Base-by-base conservation (phyloP, 192 early-diverging fungal species). In the Backusella macrospora region DNA sequence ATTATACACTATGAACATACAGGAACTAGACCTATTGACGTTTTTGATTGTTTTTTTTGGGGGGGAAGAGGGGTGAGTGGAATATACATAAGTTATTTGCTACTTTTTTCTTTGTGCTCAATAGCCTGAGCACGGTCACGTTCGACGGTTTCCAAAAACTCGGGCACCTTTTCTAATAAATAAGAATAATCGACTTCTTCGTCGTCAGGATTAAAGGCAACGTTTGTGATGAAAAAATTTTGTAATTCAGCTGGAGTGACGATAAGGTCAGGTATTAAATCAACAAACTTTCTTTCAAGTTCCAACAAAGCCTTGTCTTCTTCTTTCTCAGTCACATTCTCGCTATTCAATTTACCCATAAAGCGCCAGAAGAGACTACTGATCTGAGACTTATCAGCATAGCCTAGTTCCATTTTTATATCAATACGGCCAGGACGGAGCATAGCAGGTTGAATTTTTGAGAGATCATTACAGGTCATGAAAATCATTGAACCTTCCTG, bases 401-500 rank as follows among this genome's bases (percentile, higher is more conserved):
- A 80, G 15, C 83, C 84, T 70, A 87, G 74, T 63, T 83, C 79
- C 68, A 87, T 77, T 73, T 85, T 83, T 47, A 80, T 70, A 63
- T 87, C 86, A 49, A 85, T 76, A 40, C 86, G 86, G 7, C 86
- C 86, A 71, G 86, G 86, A 34, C 86, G 84, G 46, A 85, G 75
- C 43, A 87, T 72, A 26, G 86, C 86, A 21, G 86, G 84, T 34
- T 82, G 76, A 21, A 86, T 71, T 18, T 78, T 73, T n/a, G 72
- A 75, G 29, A 83, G 78, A 34, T 81, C 75, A 64, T 87, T 87
- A 52, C 80, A 82, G 15, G 84, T 87, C 80, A 85, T 83, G 55
- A 85, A 85, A 1, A 87, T 80, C 49, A 87, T 75, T 1, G 77
- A 77, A 9, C 86, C 86, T 34, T 87, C 84, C 66, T 82, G 83